Evolutionary conservation across 257 asterid species (phyloP), one percentile per base, ranked within the genome.

Genomic region (Nicotiana noctiflora): DNA sequence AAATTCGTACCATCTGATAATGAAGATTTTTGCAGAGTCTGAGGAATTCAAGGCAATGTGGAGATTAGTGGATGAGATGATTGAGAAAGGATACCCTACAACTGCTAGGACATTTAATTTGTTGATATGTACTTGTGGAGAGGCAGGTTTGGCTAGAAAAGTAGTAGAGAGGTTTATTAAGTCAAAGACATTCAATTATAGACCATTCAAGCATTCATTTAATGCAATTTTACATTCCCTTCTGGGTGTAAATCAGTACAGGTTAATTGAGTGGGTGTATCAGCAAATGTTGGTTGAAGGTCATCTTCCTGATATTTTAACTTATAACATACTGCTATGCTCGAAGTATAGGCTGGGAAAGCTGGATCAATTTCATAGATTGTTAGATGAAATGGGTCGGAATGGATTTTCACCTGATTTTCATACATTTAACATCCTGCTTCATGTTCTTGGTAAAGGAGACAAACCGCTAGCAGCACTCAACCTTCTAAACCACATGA

Each of bases 1-100:
- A 40, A 86, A 87, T 82, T 82, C 83, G 8, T 96, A 96, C 86
- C 97, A 96, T 84, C 59, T 92, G 81, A 85, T 92, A 90, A 86
- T 96, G 95, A 88, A 87, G 82, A 92, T 96, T 59, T 96, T 94
- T 85, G 89, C 98, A 1, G 91, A 91, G 80, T 85, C 95, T 2
- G 94, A 91, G 81, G 98, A 96, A 81, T 90, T 91, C 64, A 91
- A 91, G 86, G 97, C 97, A 17, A 96, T 96, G 99, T 91, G 94
- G 96, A 92, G 98, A 83, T 86, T 94, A 62, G 84, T 91, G 3
- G 96, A 94, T 25, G 98, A 96, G 72, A 96, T 96, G 99, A 86
- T 75, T 18, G 98, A 89, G 84, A 90, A 90, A 85, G 94, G 97
- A 65, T 90, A 89, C 87, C 93, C 97, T 21, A 89, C 90, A 21